These are phyloP conservation scores for Collybia nuda DNA, from an alignment of 768 basidiomycete genomes.

Conservation along the genomic window DNA sequence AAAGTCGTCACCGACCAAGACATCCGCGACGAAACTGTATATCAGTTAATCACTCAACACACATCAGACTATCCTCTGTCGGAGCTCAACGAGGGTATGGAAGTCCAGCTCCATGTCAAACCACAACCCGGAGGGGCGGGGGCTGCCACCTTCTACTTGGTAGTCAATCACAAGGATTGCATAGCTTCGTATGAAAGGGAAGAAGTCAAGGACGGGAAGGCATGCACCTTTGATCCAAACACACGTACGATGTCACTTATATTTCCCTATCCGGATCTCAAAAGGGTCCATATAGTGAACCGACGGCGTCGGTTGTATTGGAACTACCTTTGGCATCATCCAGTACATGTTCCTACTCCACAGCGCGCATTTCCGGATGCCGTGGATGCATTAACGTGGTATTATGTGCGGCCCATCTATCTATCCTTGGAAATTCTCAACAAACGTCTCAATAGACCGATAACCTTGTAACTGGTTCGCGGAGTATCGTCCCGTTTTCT, in stretches of 20 bases:
- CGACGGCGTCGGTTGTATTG: slow-evolving; percentile 49
- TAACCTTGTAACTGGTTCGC: slow-evolving; percentile 44
- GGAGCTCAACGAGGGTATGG: slow-evolving; percentile 38
- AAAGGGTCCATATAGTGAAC: slow-evolving; percentile 32
- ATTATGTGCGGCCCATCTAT: slow-evolving; percentile 30
- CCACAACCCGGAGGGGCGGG: slow-evolving; percentile 15
- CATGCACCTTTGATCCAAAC: slow-evolving; percentile 23
- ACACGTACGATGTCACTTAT: slow-evolving; percentile 17
- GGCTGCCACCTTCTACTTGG: slow-evolving; percentile 30
- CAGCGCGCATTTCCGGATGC: slow-evolving; percentile 43
- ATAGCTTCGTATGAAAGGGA: slow-evolving; percentile 40
- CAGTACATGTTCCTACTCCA: slow-evolving; percentile 42
- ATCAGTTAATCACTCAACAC: slow-evolving; percentile 26
- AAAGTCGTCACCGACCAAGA: slow-evolving; percentile 51
- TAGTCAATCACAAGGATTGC: slow-evolving; percentile 47
- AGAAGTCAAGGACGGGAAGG: slow-evolving; percentile 28
- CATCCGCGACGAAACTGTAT: slow-evolving; percentile 35
- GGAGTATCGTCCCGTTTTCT: slow-evolving; percentile 51
- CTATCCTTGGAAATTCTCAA: not conserved
- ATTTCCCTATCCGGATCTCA: not conserved
- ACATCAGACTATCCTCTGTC: slow-evolving; percentile 24
- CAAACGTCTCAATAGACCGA: slow-evolving; percentile 31
- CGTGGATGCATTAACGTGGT: slow-evolving; percentile 50
- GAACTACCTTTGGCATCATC: slow-evolving; percentile 51
- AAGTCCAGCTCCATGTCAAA: slow-evolving; percentile 38